These are phyloP conservation scores for Botrytis porri DNA, from an alignment of 2,329 filamentous ascomycete species.

Conservation along the genomic window DNA sequence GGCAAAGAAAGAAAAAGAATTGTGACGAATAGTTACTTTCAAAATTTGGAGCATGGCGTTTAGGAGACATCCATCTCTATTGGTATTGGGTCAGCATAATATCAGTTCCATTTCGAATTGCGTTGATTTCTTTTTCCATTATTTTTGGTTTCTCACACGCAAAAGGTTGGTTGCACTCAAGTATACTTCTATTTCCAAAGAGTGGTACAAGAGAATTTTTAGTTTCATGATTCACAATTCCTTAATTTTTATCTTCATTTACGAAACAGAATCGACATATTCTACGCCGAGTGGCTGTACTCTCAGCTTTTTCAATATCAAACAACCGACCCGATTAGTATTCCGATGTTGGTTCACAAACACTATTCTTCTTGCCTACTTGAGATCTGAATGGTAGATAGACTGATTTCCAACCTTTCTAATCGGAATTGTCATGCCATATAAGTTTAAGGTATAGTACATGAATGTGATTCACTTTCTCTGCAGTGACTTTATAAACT, in stretches of 20 bases:
- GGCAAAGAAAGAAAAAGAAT: slow-evolving; percentile 28
- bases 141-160: neutral
- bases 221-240: neutral
- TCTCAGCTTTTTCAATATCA: neutral
- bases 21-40: slow-evolving; percentile 20
- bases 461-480: neutral
- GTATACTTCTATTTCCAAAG: slow-evolving; percentile 1
- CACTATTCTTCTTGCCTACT: neutral
- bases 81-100: neutral
- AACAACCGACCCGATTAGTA: neutral
- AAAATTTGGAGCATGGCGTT: slow-evolving; percentile 18
- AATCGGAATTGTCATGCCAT: neutral
- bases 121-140: neutral
- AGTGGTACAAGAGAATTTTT: neutral
- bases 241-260: neutral
- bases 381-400: neutral
- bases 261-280: slow-evolving; percentile 5
- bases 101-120: slow-evolving; percentile 1
- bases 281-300: slow-evolving; percentile 13
- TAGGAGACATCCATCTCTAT: slow-evolving; percentile 18
- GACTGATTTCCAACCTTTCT: neutral
- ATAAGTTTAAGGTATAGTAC: neutral
- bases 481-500: slow-evolving; percentile 1
- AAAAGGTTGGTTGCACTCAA: slow-evolving; percentile 5
- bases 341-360: neutral